phyloP scores from a whole-genome alignment of 2,329 filamentous ascomycete genomes.

The Fusarium abutilonis region DNA sequence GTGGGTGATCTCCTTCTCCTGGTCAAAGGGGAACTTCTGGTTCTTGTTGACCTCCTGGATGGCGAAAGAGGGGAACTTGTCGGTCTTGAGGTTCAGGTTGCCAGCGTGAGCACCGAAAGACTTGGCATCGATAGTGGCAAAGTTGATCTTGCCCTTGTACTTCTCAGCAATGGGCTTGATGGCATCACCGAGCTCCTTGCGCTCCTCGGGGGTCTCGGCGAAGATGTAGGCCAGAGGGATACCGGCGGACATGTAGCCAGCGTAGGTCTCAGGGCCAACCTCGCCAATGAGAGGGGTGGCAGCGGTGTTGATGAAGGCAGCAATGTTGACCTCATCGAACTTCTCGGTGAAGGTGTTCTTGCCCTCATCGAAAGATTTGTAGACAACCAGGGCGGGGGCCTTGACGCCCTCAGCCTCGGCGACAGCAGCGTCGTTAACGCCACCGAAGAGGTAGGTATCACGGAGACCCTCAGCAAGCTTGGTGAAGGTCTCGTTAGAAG shows the following conservation, averaged over 20 bases:
- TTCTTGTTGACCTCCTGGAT: conserved; percentile 97
- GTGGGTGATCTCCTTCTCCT: conserved; percentile 79
- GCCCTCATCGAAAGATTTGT: conserved; percentile 98
- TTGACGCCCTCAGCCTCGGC: conserved; percentile 91
- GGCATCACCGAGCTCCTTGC: conserved; percentile 76
- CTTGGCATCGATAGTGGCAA: conserved; percentile 96
- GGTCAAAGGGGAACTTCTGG: conserved; percentile 95
- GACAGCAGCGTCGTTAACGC: conserved; percentile 81
- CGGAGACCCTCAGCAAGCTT: conserved; percentile 78
- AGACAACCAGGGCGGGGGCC: conserved; percentile 87
- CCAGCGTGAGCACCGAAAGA: conserved; percentile 91
- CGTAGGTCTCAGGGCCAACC: conserved; percentile 96
- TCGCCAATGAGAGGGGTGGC: conserved; percentile 93
- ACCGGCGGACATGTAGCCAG: conserved; percentile 90
- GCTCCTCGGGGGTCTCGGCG: conserved; percentile 90
- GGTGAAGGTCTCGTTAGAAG: conserved; percentile 85
- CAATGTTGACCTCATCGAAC: conserved; percentile 83
- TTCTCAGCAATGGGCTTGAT: conserved; percentile 90
- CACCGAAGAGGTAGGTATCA: conserved; percentile 92
- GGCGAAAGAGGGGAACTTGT: conserved; percentile 96
- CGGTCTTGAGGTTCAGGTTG: conserved; percentile 96
- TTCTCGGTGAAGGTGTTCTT: conserved; percentile 83
- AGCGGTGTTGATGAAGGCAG: conserved; percentile 82
- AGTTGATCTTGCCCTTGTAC: conserved; percentile 94
- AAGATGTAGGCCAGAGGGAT: conserved; percentile 98